A percentile compares a stretch with the other conserved stretches of the same genome.
phyloP scores from a whole-genome alignment of 306 rosid genomes.

The Prunus padus region DNA sequence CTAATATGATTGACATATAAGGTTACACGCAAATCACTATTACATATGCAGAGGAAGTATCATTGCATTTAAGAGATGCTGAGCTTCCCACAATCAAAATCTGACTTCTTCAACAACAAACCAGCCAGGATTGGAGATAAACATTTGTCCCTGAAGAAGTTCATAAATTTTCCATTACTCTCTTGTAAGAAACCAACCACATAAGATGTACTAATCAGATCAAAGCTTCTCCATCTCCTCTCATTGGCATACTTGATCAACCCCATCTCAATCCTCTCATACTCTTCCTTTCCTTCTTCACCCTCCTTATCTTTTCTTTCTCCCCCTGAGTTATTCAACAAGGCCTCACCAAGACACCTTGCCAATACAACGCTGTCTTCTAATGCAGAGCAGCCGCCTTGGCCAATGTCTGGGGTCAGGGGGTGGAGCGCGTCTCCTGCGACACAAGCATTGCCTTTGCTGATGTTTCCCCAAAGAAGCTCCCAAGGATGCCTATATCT shows the following conservation, averaged over 20 bases:
- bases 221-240: conserved; percentile 71
- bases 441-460: conserved; percentile 63
- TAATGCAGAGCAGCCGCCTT: conserved; percentile 71
- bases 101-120: conserved; percentile 24
- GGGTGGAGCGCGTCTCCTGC: conserved; percentile 89
- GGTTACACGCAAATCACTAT: background rate
- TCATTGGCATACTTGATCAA: conserved; percentile 57
- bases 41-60: background rate
- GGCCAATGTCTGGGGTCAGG: conserved; percentile 75
- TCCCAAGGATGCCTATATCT: conserved; percentile 73
- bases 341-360: conserved; percentile 54
- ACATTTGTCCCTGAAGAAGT: conserved; percentile 48
- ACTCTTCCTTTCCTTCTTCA: conserved; percentile 31
- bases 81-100: conserved; percentile 63
- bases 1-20: too few relatives aligned
- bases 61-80: conserved; percentile 11
- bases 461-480: conserved; percentile 50
- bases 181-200: conserved; percentile 45
- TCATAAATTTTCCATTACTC: conserved; percentile 31
- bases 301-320: background rate
- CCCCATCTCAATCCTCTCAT: conserved; percentile 40
- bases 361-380: conserved; percentile 72
- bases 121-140: conserved; percentile 35
- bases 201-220: conserved; percentile 39
- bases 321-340: conserved; percentile 17